phyloP scores from a whole-genome alignment of 1,284 basidiomycete genomes.

The Vanrija pseudolonga region DNA sequence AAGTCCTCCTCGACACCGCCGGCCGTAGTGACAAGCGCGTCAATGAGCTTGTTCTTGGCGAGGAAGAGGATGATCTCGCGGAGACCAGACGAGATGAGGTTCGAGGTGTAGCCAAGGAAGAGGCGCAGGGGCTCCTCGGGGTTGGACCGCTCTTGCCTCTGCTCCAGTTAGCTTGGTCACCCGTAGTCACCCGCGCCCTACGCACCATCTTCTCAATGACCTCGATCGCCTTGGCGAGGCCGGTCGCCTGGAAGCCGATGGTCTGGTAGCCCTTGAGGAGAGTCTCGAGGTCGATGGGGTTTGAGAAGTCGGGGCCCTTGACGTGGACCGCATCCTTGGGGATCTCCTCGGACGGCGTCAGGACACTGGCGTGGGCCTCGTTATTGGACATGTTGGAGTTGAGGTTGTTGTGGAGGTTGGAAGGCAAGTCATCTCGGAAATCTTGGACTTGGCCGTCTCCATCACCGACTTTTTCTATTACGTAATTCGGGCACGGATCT shows the following conservation, averaged over 20 bases:
- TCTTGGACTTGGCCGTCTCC: no score
- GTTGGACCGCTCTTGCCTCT: conserved; percentile 28
- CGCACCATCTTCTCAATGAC: conserved; percentile 51
- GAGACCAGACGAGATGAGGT: conserved; percentile 94
- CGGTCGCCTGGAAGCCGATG: conserved; percentile 95
- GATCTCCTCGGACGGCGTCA: conserved; percentile 75
- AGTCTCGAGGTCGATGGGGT: conserved; percentile 62
- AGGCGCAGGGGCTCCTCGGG: conserved; percentile 57
- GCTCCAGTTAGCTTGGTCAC: not conserved
- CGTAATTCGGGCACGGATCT: not conserved
- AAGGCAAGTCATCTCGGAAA: not conserved
- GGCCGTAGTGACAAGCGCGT: conserved; percentile 91
- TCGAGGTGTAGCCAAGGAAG: conserved; percentile 97
- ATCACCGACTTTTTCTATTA: not conserved
- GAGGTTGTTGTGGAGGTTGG: not conserved
- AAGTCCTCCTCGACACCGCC: conserved; percentile 99
- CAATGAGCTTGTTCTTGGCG: conserved; percentile 88
- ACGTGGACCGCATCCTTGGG: conserved; percentile 69
- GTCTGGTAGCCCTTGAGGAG: conserved; percentile 77
- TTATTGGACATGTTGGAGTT: conserved; percentile 17
- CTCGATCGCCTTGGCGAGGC: conserved; percentile 74
- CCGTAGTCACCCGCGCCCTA: not conserved
- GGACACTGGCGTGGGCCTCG: conserved; percentile 59
- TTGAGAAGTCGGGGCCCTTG: conserved; percentile 81
- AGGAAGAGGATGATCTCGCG: conserved; percentile 90